Base-by-base conservation (phyloP, 2,329 filamentous ascomycete genomes). In the Rachicladosporium sp. region DNA sequence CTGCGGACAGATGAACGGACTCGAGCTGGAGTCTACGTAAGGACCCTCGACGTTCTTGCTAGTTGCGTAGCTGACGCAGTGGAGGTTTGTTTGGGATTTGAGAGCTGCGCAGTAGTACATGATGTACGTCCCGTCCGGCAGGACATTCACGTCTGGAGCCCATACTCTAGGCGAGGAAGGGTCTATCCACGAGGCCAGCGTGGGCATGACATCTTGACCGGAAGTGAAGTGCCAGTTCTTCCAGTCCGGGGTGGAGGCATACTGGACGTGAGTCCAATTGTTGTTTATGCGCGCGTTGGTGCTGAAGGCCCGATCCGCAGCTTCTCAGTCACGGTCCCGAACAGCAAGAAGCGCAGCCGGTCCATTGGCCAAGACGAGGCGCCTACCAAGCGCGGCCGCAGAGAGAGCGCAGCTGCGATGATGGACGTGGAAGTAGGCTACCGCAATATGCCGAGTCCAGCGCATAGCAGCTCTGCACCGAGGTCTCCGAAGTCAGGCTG, bases 91-190 rank as follows among this genome's bases (percentile, higher is more conserved):
- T 15, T 52, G 43, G 4, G 42, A 44, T n/a, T 43, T 41, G n/a
- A 49, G 29, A 13, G 46, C 50, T 9, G 51, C 50, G 29, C 38
- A 46, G 41, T 53, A 56, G 45, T 55, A 55, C 48, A 56, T 47
- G 13, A 56, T 41, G 44, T 51, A 56, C 5, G 36, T 37, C 8
- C 51, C 53, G 30, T 52, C 44, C 11, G 38, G 33, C 10, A 73
- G 56, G 38, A 54, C 56, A 4, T 68, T 60, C 6, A 79, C 71
- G 50, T 78, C 74, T 6, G 75, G 76, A 0, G 75, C 75, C 73
- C 73, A 79, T 23, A 69, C 69, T 39, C 71, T 64, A 4, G 52
- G 51, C 4, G 67, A 66, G 2, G 62, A 68, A 29, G 71, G 15
- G 15, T 48, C 41, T n/a, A 47, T 68, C 74, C 76, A 79, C 4